phyloP scores from a whole-genome alignment of 176 grass and related monocot species.

The Secale cereale region DNA sequence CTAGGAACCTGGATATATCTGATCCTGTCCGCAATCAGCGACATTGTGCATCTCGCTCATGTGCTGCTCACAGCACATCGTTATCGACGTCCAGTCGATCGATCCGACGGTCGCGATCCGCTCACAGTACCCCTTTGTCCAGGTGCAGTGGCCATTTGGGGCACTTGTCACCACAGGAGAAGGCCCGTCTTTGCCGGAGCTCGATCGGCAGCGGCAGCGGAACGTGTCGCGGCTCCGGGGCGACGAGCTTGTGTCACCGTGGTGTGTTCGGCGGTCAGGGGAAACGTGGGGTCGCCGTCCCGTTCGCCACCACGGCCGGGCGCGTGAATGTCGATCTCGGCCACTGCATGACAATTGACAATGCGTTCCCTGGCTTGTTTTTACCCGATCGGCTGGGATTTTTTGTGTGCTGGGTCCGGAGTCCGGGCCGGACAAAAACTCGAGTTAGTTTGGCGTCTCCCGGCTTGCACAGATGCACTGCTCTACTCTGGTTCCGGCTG shows the following conservation, averaged over 20 bases:
- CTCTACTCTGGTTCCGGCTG: not conserved
- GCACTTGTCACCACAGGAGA: not conserved
- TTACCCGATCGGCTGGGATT: not conserved
- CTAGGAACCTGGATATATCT: not conserved
- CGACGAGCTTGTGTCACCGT: not conserved
- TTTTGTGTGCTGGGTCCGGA: not conserved
- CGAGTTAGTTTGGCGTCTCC: not conserved
- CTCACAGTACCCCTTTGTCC: not conserved
- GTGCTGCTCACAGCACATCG: not conserved
- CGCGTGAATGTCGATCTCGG: not conserved
- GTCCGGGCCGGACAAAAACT: not conserved
- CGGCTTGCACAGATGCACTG: not conserved
- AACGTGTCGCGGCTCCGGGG: not conserved
- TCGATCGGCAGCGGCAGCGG: not conserved
- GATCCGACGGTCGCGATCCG: conserved; percentile 10
- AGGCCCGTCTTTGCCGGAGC: not conserved
- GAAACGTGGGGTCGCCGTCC: not conserved
- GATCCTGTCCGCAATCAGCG: not conserved
- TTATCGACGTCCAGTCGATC: not conserved
- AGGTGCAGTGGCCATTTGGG: not conserved
- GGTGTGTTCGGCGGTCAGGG: not conserved
- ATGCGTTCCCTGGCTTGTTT: not conserved
- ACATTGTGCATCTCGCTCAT: not conserved
- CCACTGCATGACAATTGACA: not conserved
- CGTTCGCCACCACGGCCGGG: not conserved